Conservation (phyloP, 768 basidiomycete species). For the Lactifluus volemus region DNA sequence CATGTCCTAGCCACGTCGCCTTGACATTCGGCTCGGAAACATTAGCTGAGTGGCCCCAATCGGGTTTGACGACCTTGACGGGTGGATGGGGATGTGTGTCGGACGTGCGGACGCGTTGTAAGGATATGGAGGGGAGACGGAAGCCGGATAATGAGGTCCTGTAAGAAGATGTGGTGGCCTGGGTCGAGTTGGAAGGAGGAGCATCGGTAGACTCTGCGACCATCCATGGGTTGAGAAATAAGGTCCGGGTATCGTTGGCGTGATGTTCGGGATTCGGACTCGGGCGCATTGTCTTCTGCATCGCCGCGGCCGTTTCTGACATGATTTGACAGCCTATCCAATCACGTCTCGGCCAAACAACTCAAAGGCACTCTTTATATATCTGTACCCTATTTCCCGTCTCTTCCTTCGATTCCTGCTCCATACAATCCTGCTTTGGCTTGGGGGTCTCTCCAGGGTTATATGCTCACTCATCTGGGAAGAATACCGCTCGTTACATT, state of each 20-base stretch:
- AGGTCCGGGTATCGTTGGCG: background rate
- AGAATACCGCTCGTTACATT: no score
- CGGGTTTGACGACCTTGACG: constrained; percentile 24
- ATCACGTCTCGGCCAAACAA: no score
- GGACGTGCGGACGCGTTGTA: constrained; percentile 18
- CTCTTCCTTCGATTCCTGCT: no score
- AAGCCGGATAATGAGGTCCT: background rate
- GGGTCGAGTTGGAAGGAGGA: background rate
- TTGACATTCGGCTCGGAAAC: constrained; percentile 3
- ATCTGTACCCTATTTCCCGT: no score
- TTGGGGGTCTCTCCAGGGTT: no score
- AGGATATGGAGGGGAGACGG: constrained; percentile 10
- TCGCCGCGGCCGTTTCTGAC: no score
- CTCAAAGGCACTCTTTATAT: no score
- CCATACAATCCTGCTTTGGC: no score
- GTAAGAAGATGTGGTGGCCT: background rate
- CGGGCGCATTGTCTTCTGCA: no score
- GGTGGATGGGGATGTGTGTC: constrained; percentile 10
- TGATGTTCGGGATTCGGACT: background rate
- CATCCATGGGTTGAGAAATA: constrained; percentile 9
- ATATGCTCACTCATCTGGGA: no score
- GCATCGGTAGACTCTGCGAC: background rate
- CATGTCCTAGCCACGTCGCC: constrained; percentile 22
- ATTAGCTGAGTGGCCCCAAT: constrained; percentile 18
- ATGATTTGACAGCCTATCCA: no score